These are phyloP conservation scores for Adansonia madagascariensis DNA, from an alignment of 441 rosid species.

Conservation along the genomic window DNA sequence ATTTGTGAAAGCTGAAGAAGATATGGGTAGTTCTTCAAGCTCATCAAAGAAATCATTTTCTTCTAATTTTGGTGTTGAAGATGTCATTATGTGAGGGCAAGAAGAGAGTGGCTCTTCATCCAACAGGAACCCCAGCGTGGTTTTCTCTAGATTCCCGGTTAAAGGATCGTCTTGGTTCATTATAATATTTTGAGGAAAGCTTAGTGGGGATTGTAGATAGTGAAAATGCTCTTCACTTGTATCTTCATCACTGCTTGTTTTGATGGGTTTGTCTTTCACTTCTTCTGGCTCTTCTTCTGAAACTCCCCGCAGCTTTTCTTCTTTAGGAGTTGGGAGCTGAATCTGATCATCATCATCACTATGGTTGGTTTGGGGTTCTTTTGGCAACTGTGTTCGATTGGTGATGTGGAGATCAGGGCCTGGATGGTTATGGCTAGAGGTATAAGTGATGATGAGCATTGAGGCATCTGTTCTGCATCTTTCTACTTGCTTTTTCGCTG, in stretches of 20 bases:
- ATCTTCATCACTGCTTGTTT: conserved; percentile 32
- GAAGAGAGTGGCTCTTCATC: conserved; percentile 54
- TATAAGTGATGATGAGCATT: conserved; percentile 64
- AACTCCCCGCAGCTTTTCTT: conserved; percentile 24
- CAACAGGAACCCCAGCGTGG: conserved; percentile 37
- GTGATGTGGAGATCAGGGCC: conserved; percentile 41
- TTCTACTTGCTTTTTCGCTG: conserved; percentile 77
- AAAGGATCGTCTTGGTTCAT: conserved; percentile 46
- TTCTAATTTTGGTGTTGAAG: conserved; percentile 42
- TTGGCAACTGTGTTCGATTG: conserved; percentile 25
- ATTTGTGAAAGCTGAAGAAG: conserved; percentile 48
- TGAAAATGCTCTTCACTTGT: conserved; percentile 44
- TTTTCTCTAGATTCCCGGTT: conserved; percentile 29
- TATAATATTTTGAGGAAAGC: conserved; percentile 40
- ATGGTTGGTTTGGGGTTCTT: conserved; percentile 21
- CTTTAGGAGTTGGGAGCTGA: conserved; percentile 29
- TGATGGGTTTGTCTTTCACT: conserved; percentile 15
- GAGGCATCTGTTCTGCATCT: conserved; percentile 73
- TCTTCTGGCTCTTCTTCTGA: conserved; percentile 21
- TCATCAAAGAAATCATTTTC: conserved; percentile 74
- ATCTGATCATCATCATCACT: conserved; percentile 3
- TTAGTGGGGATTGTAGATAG: conserved; percentile 49
- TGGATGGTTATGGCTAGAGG: conserved; percentile 68
- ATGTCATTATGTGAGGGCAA: conserved; percentile 36
- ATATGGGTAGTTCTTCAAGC: conserved; percentile 64